These are phyloP conservation scores for Primulina eburnea DNA, from an alignment of 257 asterid species.

Conservation along the genomic window DNA sequence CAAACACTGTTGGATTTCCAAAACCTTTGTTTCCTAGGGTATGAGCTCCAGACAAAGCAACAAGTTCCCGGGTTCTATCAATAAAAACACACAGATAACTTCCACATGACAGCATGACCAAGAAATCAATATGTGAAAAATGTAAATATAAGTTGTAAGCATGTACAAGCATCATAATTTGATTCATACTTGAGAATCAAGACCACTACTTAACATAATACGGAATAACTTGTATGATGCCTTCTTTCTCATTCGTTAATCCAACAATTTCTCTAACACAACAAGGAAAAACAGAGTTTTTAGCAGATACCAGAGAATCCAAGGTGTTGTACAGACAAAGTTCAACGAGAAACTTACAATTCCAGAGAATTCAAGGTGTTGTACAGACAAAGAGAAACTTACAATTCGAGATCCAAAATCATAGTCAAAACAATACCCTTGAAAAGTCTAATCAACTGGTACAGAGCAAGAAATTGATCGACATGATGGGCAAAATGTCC, in stretches of 20 bases:
- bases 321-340: not conserved
- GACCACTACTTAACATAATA: not conserved
- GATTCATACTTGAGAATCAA: not conserved
- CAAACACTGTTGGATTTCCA: slow-evolving; percentile 73
- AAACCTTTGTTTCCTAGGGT: slow-evolving; percentile 91
- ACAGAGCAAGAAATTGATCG: not conserved
- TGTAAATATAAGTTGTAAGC: not conserved
- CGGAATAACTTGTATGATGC: not conserved
- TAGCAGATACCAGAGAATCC: slow-evolving; percentile 7
- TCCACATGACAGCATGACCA: not conserved
- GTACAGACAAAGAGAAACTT: not conserved
- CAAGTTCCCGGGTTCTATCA: slow-evolving; percentile 74
- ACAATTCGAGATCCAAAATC: slow-evolving; percentile 15
- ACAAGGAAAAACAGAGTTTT: not conserved
- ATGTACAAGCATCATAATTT: not conserved
- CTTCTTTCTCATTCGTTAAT: not conserved
- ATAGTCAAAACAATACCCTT: not conserved
- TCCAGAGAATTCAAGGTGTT: not conserved
- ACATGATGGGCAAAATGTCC: not conserved
- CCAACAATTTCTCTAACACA: not conserved
- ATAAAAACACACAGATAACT: slow-evolving; percentile 13
- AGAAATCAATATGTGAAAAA: not conserved
- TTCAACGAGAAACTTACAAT: not conserved
- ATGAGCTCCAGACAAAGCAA: slow-evolving; percentile 93
- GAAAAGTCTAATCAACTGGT: not conserved